These are phyloP conservation scores for Bertia moriformis DNA, from an alignment of 2,329 filamentous ascomycete species.

Conservation along the genomic window DNA sequence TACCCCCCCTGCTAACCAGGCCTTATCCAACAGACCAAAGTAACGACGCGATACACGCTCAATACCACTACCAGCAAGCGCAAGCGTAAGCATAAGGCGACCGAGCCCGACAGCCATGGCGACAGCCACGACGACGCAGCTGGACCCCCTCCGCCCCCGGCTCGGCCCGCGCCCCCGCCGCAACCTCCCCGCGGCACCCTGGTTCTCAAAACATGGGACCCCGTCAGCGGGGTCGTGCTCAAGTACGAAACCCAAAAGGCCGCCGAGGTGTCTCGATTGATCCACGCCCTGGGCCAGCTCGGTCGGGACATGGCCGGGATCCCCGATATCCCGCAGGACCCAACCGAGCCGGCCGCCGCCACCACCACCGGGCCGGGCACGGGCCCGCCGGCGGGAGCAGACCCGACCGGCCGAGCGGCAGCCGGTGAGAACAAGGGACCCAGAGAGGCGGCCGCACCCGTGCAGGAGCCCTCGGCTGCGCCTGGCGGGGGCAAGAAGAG, in stretches of 20 bases:
- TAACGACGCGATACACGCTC: constrained; percentile 86
- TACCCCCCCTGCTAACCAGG: background rate
- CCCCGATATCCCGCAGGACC: constrained; percentile 17
- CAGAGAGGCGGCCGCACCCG: constrained; percentile 12
- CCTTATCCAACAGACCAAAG: constrained; percentile 54
- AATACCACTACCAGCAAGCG: constrained; percentile 23
- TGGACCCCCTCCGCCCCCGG: constrained; percentile 12
- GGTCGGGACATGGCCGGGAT: constrained; percentile 54
- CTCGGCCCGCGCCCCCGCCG: constrained; percentile 11
- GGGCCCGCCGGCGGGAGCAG: constrained; percentile 15
- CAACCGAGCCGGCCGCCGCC: constrained; percentile 16
- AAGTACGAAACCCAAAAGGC: constrained; percentile 88
- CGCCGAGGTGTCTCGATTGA: constrained; percentile 72
- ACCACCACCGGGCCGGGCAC: constrained; percentile 24
- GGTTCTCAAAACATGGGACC: constrained; percentile 79
- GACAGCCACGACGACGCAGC: constrained; percentile 13
- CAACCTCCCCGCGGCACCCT: constrained; percentile 54
- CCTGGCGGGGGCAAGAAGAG: constrained; percentile 44
- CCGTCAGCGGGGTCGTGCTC: constrained; percentile 63
- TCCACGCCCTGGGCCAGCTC: constrained; percentile 62
- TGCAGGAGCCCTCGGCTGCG: constrained; percentile 11
- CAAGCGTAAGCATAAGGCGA: background rate
- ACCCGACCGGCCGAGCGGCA: constrained; percentile 3
- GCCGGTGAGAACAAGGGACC: constrained; percentile 10
- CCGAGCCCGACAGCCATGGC: constrained; percentile 12